Conservation (phyloP, 2,329 filamentous ascomycete species). For the Fusarium proliferatum region DNA sequence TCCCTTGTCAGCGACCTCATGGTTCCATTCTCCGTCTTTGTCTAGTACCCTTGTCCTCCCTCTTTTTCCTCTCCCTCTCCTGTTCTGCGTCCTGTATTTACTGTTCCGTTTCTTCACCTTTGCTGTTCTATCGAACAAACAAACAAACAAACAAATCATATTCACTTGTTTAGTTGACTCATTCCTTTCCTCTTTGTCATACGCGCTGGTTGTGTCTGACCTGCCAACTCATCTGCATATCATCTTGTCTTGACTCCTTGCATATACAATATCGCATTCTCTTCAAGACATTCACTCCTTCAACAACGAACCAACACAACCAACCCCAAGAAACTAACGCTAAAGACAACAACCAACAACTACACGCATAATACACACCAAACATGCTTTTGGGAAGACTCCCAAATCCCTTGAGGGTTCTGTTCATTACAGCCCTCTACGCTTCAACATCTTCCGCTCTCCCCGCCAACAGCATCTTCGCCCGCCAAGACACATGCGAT, state of each 20-base stretch:
- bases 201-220: conserved; percentile 36
- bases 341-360: conserved; percentile 8
- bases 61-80: background rate
- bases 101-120: conserved; percentile 19
- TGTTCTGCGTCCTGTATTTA: conserved; percentile 13
- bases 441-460: conserved; percentile 56
- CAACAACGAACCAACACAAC: conserved; percentile 3
- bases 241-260: conserved; percentile 2
- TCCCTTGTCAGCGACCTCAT: conserved; percentile 27
- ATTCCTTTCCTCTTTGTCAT: conserved; percentile 14
- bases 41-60: conserved; percentile 14
- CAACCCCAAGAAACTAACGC: conserved; percentile 3
- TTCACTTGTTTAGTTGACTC: conserved; percentile 24
- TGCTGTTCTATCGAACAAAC: conserved; percentile 15
- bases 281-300: background rate
- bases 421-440: conserved; percentile 52
- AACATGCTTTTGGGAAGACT: conserved; percentile 32
- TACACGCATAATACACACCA: conserved; percentile 5
- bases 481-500: conserved; percentile 62
- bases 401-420: conserved; percentile 47
- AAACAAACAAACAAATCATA: conserved; percentile 23
- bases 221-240: conserved; percentile 1
- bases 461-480: conserved; percentile 53
- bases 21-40: conserved; percentile 20
- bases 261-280: conserved; percentile 10